These are phyloP conservation scores for Oryza coarctata DNA, from an alignment of 176 grass and related monocot species.

Conservation along the genomic window DNA sequence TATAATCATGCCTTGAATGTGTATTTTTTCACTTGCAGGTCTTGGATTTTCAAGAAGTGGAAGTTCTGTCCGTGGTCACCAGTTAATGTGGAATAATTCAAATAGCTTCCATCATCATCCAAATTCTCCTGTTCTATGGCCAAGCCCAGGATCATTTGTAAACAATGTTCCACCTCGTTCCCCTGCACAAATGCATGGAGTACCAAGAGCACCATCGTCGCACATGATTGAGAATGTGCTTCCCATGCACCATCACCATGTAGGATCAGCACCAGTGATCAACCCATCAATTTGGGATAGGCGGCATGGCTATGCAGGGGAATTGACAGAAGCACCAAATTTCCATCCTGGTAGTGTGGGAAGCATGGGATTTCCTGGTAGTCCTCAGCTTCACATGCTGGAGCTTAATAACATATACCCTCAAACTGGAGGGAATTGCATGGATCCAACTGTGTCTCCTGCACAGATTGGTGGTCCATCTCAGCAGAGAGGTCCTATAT, in stretches of 20 bases:
- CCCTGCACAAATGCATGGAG: conserved; percentile 56
- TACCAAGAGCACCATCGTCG: conserved; percentile 63
- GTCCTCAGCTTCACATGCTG: conserved; percentile 61
- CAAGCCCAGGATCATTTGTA: conserved; percentile 52
- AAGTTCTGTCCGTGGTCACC: conserved; percentile 58
- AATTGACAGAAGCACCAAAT: conserved; percentile 46
- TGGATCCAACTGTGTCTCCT: conserved; percentile 57
- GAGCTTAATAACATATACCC: conserved; percentile 66
- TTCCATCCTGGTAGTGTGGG: conserved; percentile 71
- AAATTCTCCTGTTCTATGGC: conserved; percentile 54
- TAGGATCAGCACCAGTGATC: conserved; percentile 77
- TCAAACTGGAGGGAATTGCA: conserved; percentile 61
- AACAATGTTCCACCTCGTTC: conserved; percentile 52
- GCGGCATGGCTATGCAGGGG: conserved; percentile 46
- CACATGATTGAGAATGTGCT: conserved; percentile 60
- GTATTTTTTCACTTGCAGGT: conserved; percentile 40
- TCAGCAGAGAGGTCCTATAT: conserved; percentile 79
- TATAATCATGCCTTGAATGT: conserved; percentile 28
- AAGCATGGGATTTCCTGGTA: conserved; percentile 71
- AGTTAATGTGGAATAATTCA: conserved; percentile 80
- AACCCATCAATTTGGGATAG: conserved; percentile 73
- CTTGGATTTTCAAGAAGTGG: conserved; percentile 75
- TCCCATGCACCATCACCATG: conserved; percentile 66
- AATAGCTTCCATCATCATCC: conserved; percentile 44
- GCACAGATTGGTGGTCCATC: conserved; percentile 60